Percentiles rank a stretch among this genome's conserved stretches.
phyloP scores from a whole-genome alignment of 179 eudicot species.

The Pouteria campechiana region DNA sequence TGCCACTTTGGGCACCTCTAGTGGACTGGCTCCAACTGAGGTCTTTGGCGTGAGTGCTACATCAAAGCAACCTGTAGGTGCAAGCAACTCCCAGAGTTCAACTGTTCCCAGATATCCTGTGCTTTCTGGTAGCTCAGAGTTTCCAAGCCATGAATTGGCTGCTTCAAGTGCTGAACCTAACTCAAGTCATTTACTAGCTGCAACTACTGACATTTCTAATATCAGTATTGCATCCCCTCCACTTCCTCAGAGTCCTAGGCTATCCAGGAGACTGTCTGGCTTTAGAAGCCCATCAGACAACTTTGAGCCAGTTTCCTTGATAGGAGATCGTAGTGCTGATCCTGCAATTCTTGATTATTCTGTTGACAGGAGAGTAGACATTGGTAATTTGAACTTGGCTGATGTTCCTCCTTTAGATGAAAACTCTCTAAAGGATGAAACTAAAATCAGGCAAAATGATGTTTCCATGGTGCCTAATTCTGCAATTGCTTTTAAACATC shows the following conservation, averaged over 20 bases:
- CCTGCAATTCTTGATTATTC: slow-evolving; percentile 49
- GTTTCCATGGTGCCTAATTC: slow-evolving; percentile 33
- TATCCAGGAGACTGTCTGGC: slow-evolving; percentile 40
- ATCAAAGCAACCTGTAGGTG: slow-evolving; percentile 23
- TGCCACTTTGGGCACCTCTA: slow-evolving; percentile 35
- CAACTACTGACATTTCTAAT: slow-evolving; percentile 29
- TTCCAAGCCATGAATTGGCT: slow-evolving; percentile 26
- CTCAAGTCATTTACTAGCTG: slow-evolving; percentile 21
- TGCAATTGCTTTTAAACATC: slow-evolving; percentile 61
- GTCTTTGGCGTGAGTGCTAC: slow-evolving; percentile 24
- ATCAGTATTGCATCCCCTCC: slow-evolving; percentile 49
- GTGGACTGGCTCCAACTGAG: slow-evolving; percentile 46
- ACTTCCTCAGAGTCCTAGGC: slow-evolving; percentile 57
- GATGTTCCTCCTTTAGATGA: slow-evolving; percentile 39
- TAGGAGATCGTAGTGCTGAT: slow-evolving; percentile 42
- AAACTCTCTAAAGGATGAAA: slow-evolving; percentile 26
- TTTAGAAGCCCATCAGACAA: slow-evolving; percentile 23
- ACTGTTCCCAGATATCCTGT: slow-evolving; percentile 32
- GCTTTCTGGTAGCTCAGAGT: slow-evolving; percentile 33
- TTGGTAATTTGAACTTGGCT: slow-evolving; percentile 26
- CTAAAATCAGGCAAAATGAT: slow-evolving; percentile 32
- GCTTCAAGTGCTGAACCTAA: slow-evolving; percentile 32
- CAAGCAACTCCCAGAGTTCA: slow-evolving; percentile 26
- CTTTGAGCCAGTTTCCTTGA: slow-evolving; percentile 14
- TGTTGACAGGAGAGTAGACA: too few species aligned